These are phyloP conservation scores for Ceratocystis alfenasii DNA, from an alignment of 2,329 filamentous ascomycete genomes.

Conservation along the genomic window DNA sequence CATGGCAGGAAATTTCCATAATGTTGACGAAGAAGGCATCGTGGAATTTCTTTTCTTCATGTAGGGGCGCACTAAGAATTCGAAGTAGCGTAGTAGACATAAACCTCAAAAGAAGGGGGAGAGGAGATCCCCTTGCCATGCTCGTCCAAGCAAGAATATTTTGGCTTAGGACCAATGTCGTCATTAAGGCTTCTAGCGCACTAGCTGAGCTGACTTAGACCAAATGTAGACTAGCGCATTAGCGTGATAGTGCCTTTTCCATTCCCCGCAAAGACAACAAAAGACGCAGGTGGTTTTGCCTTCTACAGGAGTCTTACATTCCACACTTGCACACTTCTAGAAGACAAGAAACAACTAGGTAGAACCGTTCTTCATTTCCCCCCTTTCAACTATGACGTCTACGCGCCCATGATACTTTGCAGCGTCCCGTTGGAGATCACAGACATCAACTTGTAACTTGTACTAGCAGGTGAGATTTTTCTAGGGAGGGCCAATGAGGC, in stretches of 20 bases:
- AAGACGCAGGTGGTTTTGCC: slow-evolving; percentile 2
- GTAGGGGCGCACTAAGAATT: too few relatives aligned
- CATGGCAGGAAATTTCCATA: not conserved
- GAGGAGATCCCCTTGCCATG: not conserved
- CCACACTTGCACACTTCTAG: not conserved
- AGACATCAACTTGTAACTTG: not conserved
- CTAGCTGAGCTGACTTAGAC: slow-evolving; percentile 4
- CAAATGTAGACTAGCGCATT: not conserved
- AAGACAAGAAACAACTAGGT: not conserved
- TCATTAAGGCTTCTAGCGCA: slow-evolving; percentile 8
- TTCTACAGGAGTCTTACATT: not conserved
- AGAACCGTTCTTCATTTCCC: not conserved
- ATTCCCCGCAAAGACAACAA: slow-evolving; percentile 14
- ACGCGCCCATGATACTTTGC: not conserved
- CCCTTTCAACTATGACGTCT: not conserved
- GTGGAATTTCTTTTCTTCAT: not conserved
- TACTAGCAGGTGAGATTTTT: not conserved
- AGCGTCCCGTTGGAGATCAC: not conserved
- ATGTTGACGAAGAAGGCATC: not conserved
- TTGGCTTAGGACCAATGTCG: slow-evolving; percentile 7
- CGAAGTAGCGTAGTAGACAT: too few relatives aligned
- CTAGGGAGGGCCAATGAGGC: not conserved
- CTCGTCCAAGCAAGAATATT: not conserved
- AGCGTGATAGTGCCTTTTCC: not conserved
- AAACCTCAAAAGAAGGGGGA: too few relatives aligned